These are phyloP conservation scores for Draba incana DNA, from an alignment of 345 rosid species.

Conservation along the genomic window DNA sequence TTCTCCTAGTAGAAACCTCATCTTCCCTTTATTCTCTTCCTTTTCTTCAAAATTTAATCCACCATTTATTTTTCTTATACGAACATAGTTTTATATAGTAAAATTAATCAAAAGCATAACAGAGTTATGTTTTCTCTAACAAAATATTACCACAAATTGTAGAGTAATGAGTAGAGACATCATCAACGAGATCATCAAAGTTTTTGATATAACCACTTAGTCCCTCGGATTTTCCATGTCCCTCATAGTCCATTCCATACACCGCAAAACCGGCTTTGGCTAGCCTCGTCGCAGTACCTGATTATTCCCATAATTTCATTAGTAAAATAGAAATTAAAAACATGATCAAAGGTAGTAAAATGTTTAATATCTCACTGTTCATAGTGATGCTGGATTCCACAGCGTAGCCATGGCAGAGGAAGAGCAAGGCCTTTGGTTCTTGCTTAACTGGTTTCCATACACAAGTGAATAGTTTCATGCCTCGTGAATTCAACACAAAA, in stretches of 20 bases:
- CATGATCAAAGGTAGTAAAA: neutral
- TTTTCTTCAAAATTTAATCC: constrained; percentile 44
- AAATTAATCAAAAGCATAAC: neutral
- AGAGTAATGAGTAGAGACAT: constrained; percentile 59
- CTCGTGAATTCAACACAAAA: constrained; percentile 60
- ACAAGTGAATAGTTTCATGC: constrained; percentile 78
- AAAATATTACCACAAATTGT: constrained; percentile 58
- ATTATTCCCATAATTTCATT: neutral
- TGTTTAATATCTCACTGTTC: constrained; percentile 47
- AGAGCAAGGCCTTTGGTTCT: constrained; percentile 75
- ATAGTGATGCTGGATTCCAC: constrained; percentile 90
- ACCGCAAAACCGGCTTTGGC: constrained; percentile 72
- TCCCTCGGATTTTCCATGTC: constrained; percentile 90
- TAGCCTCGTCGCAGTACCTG: constrained; percentile 72
- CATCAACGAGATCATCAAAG: constrained; percentile 64
- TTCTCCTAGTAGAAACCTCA: constrained; percentile 81
- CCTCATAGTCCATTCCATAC: constrained; percentile 87
- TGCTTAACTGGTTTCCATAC: constrained; percentile 62
- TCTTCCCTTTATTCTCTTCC: constrained; percentile 59
- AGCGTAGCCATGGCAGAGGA: constrained; percentile 90
- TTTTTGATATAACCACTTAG: constrained; percentile 50
- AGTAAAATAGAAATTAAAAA: neutral
- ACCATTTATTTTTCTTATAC: neutral
- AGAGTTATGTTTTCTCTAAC: neutral
- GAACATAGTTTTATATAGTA: neutral